Conservation (phyloP, 805 yeast species). For the Myxozyma mucilagina region DNA sequence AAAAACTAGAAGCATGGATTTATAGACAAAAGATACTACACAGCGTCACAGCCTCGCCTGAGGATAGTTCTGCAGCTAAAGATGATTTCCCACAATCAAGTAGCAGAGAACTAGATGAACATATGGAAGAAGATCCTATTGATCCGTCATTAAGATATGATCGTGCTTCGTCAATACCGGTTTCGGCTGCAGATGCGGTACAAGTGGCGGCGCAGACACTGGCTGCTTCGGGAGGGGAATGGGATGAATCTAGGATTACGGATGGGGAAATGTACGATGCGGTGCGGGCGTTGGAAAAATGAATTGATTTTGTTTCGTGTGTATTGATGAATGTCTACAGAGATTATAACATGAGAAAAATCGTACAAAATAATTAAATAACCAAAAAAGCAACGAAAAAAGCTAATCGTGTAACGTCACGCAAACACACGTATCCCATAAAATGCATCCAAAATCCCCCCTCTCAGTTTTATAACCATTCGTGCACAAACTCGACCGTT, state of each 20-base stretch:
- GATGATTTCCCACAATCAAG: neutral
- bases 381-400: neutral
- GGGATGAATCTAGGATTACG: neutral
- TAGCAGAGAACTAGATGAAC: neutral
- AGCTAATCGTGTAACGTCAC: neutral
- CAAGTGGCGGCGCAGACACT: constrained; percentile 2
- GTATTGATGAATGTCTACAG: neutral
- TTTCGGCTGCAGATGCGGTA: constrained; percentile 4
- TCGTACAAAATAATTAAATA: neutral
- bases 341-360: neutral
- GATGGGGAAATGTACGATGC: neutral
- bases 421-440: neutral
- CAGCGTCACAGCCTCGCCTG: constrained; percentile 8
- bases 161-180: neutral
- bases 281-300: neutral
- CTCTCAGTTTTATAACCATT: neutral
- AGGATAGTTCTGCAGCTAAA: neutral
- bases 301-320: constrained; percentile 44
- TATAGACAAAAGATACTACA: constrained; percentile 18
- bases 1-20: constrained; percentile 14
- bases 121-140: neutral
- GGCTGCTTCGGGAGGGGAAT: neutral
- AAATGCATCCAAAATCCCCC: neutral
- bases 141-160: constrained; percentile 6
- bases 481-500: neutral